phyloP scores from a whole-genome alignment of 1,139 yeast genomes.

The Entelexis paramagnoliae region DNA sequence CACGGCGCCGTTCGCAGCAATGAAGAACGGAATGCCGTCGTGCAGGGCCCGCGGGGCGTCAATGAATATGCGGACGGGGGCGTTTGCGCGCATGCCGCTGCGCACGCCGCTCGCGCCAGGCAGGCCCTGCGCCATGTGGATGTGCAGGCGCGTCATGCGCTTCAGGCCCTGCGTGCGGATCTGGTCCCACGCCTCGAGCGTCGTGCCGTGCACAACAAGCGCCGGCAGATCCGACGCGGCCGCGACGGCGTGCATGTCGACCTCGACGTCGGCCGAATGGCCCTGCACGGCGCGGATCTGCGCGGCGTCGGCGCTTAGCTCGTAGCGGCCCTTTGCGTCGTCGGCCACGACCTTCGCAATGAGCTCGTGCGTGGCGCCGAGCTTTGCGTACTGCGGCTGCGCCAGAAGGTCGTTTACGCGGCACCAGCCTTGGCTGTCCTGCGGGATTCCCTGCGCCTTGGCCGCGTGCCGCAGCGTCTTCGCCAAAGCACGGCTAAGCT shows the following conservation, averaged over 20 bases:
- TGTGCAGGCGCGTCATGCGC: slow-evolving; percentile 68
- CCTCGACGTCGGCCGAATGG: slow-evolving; percentile 56
- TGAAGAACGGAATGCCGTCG: slow-evolving; percentile 46
- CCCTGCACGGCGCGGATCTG: slow-evolving; percentile 85
- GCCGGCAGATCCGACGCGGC: slow-evolving; percentile 34
- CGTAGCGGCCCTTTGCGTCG: slow-evolving; percentile 65
- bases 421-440: slow-evolving; percentile 61
- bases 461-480: slow-evolving; percentile 81
- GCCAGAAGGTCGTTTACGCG: slow-evolving; percentile 42
- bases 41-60: slow-evolving; percentile 42
- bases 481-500: slow-evolving; percentile 63
- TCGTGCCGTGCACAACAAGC: slow-evolving; percentile 72
- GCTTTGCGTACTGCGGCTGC: slow-evolving; percentile 51
- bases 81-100: slow-evolving; percentile 61
- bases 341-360: slow-evolving; percentile 49
- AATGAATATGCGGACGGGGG: slow-evolving; percentile 54
- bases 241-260: slow-evolving; percentile 34
- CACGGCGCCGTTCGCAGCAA: slow-evolving; percentile 65
- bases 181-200: slow-evolving; percentile 37
- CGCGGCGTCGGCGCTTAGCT: slow-evolving; percentile 26
- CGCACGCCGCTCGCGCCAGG: slow-evolving; percentile 38
- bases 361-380: slow-evolving; percentile 43
- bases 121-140: slow-evolving; percentile 58
- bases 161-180: slow-evolving; percentile 53
- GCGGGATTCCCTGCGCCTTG: slow-evolving; percentile 50